Percentiles rank a stretch among this genome's conserved stretches.
Evolutionary conservation across 306 rosid genomes (phyloP).

Genomic region (Prunus armeniaca): DNA sequence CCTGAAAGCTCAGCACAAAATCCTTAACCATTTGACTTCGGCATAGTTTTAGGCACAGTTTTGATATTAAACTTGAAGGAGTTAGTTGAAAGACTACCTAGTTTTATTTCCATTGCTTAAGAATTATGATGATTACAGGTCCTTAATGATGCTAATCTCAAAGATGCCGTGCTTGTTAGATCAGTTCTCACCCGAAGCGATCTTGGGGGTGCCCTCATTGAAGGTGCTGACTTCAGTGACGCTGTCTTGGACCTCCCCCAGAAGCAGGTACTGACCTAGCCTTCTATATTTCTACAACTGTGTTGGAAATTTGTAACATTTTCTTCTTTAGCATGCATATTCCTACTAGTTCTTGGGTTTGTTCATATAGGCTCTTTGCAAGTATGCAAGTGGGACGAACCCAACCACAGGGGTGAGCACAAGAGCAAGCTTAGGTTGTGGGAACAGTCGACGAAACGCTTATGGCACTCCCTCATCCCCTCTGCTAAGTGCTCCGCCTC

Average conservation of each 20-base stretch:
- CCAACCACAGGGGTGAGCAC: conserved; percentile 60
- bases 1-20: background rate
- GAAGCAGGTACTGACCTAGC: conserved; percentile 49
- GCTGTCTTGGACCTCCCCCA: conserved; percentile 87
- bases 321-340: background rate
- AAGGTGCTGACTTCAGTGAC: conserved; percentile 94
- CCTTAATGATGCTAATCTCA: conserved; percentile 86
- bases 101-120: background rate
- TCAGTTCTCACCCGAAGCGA: conserved; percentile 96
- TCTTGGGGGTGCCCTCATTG: conserved; percentile 79
- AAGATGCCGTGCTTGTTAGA: conserved; percentile 69
- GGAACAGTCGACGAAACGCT: conserved; percentile 80
- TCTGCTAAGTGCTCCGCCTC: conserved; percentile 72
- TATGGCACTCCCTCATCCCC: conserved; percentile 73
- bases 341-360: background rate
- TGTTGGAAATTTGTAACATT: background rate
- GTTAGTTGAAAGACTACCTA: background rate
- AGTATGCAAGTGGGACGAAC: conserved; percentile 56
- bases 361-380: conserved; percentile 48
- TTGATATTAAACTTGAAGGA: background rate
- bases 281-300: background rate
- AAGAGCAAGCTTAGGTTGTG: conserved; percentile 67
- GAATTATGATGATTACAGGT: conserved; percentile 37
- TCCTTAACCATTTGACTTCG: background rate
- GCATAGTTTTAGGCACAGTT: background rate